Percentiles rank a stretch among this genome's conserved stretches.
These are phyloP conservation scores for Umbelopsis ramanniana DNA, from an alignment of 192 early-diverging fungal species.

Conservation along the genomic window DNA sequence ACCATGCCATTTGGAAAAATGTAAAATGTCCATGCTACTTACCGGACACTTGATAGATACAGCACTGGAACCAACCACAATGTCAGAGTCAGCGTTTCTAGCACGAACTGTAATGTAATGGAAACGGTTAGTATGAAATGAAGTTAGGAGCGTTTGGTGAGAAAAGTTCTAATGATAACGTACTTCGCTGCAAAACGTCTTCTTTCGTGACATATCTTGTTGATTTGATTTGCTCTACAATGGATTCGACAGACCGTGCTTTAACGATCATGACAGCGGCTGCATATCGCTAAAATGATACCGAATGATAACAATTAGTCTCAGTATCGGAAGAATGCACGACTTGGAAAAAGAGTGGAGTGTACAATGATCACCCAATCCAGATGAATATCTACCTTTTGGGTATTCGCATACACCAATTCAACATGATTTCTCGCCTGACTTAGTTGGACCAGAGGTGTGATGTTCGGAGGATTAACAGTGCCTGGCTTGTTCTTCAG, in stretches of 20 bases:
- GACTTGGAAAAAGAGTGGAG: background rate
- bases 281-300: slow-evolving; percentile 43
- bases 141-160: background rate
- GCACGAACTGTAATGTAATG: slow-evolving; percentile 34
- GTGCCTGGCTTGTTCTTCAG: slow-evolving; percentile 62
- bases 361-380: too few relatives aligned
- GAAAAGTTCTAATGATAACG: background rate
- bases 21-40: slow-evolving; percentile 29
- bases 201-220: slow-evolving; percentile 48
- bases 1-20: background rate
- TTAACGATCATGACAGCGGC: slow-evolving; percentile 48
- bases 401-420: slow-evolving; percentile 57
- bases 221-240: slow-evolving; percentile 48
- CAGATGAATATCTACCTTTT: slow-evolving; percentile 43
- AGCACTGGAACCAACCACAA: slow-evolving; percentile 64
- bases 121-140: background rate
- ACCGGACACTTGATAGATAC: slow-evolving; percentile 78
- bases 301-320: background rate
- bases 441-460: slow-evolving; percentile 37
- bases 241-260: slow-evolving; percentile 41
- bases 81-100: slow-evolving; percentile 65
- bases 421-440: slow-evolving; percentile 49
- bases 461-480: slow-evolving; percentile 61
- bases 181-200: slow-evolving; percentile 49
- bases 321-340: background rate